phyloP scores from a whole-genome alignment of 768 basidiomycete genomes.

The Psilocybe subaeruginosa region DNA sequence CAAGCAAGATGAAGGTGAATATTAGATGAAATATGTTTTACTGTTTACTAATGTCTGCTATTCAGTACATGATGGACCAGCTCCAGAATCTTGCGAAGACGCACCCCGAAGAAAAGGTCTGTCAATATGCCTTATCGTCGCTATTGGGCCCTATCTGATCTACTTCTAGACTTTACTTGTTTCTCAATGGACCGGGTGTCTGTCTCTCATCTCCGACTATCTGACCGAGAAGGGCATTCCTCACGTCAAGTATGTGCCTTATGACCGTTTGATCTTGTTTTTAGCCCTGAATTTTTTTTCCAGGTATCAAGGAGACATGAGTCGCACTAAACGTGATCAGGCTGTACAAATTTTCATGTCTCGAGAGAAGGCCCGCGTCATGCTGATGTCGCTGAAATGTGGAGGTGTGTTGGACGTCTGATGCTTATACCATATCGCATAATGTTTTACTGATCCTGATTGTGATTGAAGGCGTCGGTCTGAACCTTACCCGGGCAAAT shows the following conservation, averaged over 20 bases:
- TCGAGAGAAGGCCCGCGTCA: conserved; percentile 55
- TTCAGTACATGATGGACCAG: conserved; percentile 62
- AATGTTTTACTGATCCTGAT: background rate
- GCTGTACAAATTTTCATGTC: conserved; percentile 65
- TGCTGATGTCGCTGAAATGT: conserved; percentile 68
- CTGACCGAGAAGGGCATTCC: conserved; percentile 52
- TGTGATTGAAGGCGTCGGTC: conserved; percentile 39
- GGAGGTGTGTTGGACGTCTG: conserved; percentile 41
- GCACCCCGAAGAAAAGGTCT: conserved; percentile 64
- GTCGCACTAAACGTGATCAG: conserved; percentile 48
- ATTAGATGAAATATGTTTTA: conserved; percentile 12
- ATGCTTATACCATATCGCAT: background rate
- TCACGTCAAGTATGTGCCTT: conserved; percentile 52
- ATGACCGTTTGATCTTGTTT: background rate
- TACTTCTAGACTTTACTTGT: conserved; percentile 56
- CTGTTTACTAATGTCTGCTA: background rate
- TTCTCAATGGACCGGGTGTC: conserved; percentile 72
- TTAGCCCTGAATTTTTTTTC: background rate
- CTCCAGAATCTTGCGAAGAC: conserved; percentile 46
- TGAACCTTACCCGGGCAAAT: conserved; percentile 66
- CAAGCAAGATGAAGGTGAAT: conserved; percentile 74
- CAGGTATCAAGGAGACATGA: conserved; percentile 69
- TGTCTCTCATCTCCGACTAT: conserved; percentile 66
- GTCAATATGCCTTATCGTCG: background rate
- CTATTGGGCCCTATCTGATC: background rate